Base-by-base conservation (phyloP, 2,329 filamentous ascomycete species). In the Neopestalotiopsis sp. region DNA sequence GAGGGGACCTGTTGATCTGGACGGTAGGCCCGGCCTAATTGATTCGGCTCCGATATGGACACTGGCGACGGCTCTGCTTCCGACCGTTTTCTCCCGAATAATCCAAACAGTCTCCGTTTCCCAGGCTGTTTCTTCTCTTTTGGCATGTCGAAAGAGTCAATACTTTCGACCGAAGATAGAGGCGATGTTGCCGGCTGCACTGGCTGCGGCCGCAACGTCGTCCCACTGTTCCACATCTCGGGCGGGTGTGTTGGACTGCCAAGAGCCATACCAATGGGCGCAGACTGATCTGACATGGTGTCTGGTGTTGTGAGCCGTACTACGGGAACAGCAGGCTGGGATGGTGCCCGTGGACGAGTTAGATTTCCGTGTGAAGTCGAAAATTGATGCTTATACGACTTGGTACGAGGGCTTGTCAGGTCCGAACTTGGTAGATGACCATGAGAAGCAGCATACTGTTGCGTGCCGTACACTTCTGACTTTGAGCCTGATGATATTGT, bases 231-330 rank as follows among this genome's bases (percentile, higher is more conserved):
- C 67, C 73, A 72, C 56, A 77, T 76, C 24, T 72, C 70, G 45
- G 81, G 80, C 17, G 80, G 78, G 52, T 82, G 81, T n/a, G 84
- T 81, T 30, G 92, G 92, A 74, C 91, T 94, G 40, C 92, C 92
- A 68, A 94, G 81, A 1, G 92, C 92, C 85, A 94, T 90, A 10
- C 92, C 92, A 70, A 94, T 94, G 73, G 83, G 84, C 17, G 61
- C 66, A 20, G 70, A 82, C 80, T 59, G 82, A 2, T 83, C 83
- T 38, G 76, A 78, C 66, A 82, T 73, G 9, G 83, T 84, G 68
- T 84, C 81, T 10, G 82, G 80, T n/a, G 82, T 84, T 64, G 80
- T 77, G 69, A 83, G 80, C 71, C 82, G 79, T 28, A 80, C 75
- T 30, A 67, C 68, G 28, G 80, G 77, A 32, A 80, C 75, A 17